phyloP scores from a whole-genome alignment of 345 rosid species.

The Noccaea caerulescens region DNA sequence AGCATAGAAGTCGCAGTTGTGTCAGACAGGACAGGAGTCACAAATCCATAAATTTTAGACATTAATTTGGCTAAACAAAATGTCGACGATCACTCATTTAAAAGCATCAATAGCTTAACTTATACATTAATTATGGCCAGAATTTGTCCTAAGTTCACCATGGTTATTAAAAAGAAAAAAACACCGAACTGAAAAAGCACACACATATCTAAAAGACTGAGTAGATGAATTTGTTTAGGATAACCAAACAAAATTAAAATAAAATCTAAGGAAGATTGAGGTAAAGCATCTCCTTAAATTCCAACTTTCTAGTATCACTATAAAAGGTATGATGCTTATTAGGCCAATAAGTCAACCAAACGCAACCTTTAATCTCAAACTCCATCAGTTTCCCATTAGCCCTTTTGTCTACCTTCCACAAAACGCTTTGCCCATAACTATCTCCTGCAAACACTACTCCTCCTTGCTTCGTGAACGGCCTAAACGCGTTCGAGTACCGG shows the following conservation, averaged over 20 bases:
- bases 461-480: conserved; percentile 82
- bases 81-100: not conserved
- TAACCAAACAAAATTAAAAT: not conserved
- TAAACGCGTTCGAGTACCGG: conserved; percentile 62
- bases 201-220: not conserved
- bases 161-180: not conserved
- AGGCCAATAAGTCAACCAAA: conserved; percentile 96
- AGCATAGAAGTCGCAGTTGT: too few species aligned
- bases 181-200: not conserved
- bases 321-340: conserved; percentile 72
- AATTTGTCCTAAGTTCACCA: conserved; percentile 2
- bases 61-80: not conserved
- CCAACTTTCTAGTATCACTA: conserved; percentile 74
- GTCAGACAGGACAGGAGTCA: too few species aligned
- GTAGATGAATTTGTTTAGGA: not conserved
- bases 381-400: conserved; percentile 68
- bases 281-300: conserved; percentile 67
- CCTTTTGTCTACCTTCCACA: conserved; percentile 72
- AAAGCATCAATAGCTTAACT: not conserved
- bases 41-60: too few species aligned
- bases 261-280: conserved; percentile 52
- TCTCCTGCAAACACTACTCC: conserved; percentile 87
- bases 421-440: conserved; percentile 71
- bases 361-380: conserved; percentile 82
- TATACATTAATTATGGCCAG: not conserved